Percentiles rank a stretch among this genome's conserved stretches.
Evolutionary conservation across 768 basidiomycete species (phyloP).

Genomic region (Hydnum rufescens): DNA sequence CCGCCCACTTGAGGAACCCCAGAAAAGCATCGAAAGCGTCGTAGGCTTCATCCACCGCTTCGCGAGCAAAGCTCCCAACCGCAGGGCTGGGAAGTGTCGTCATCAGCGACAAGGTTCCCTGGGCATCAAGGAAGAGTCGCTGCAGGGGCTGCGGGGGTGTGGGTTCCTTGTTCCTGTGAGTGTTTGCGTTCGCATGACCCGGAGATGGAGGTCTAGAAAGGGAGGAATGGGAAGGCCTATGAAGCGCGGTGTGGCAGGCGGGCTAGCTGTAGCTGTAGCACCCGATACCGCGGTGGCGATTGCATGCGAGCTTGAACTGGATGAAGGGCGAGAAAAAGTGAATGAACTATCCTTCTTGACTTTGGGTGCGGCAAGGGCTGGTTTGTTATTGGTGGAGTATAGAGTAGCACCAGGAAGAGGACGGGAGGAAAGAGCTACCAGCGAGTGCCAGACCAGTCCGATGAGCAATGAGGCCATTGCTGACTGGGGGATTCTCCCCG

Average conservation of each 20-base stretch:
- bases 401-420: neutral
- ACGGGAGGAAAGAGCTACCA: neutral
- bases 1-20: neutral
- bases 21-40: slow-evolving; percentile 1
- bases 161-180: neutral
- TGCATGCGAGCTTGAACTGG: neutral
- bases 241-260: slow-evolving; percentile 2
- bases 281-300: neutral
- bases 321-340: neutral
- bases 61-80: neutral
- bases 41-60: slow-evolving; percentile 1
- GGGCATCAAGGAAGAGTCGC: neutral
- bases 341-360: neutral
- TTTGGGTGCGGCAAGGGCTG: neutral
- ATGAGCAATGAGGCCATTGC: neutral
- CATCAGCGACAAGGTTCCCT: neutral
- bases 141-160: neutral
- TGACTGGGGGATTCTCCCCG: neutral
- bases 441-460: neutral
- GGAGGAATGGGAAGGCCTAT: neutral
- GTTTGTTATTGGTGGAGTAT: neutral
- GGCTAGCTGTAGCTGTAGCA: neutral
- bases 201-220: neutral
- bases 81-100: neutral
- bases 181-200: neutral